A percentile compares a stretch with the other conserved stretches of the same genome.
These are phyloP conservation scores for Pyricularia pennisetigena DNA, from an alignment of 2,329 filamentous ascomycete genomes.

Conservation along the genomic window DNA sequence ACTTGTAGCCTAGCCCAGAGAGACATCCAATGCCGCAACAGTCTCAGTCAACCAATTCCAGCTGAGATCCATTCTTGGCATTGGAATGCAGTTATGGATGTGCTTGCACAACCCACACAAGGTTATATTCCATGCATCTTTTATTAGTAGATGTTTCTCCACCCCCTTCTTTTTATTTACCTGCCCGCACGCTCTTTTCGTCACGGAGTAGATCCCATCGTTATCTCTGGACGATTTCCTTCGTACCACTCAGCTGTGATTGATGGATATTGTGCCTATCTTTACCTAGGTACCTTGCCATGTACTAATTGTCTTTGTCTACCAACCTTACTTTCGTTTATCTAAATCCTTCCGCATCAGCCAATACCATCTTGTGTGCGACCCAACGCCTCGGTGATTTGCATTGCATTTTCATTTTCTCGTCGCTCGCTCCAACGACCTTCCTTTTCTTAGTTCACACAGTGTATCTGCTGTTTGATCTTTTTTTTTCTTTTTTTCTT, in stretches of 20 bases:
- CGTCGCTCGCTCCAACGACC: background rate
- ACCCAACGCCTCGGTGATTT: background rate
- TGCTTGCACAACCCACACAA: background rate
- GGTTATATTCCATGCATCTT: background rate
- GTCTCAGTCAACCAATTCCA: background rate
- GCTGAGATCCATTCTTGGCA: background rate
- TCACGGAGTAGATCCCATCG: background rate
- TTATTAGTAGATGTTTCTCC: background rate
- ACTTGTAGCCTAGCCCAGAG: background rate
- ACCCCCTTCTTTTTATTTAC: background rate
- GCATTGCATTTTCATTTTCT: background rate
- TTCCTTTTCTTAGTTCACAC: background rate
- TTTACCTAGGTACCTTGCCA: background rate
- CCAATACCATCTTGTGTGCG: background rate
- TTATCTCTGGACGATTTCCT: background rate
- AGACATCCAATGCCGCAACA: background rate
- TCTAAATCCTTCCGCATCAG: background rate
- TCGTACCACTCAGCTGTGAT: background rate
- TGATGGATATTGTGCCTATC: background rate
- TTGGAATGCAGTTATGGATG: background rate
- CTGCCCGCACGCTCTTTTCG: background rate
- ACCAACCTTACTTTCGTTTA: background rate
- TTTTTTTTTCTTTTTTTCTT: constrained; percentile 1
- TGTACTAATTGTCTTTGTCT: background rate
- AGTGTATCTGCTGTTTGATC: background rate